Conservation (phyloP, 140 eudicot genomes). For the Stevia rebaudiana region DNA sequence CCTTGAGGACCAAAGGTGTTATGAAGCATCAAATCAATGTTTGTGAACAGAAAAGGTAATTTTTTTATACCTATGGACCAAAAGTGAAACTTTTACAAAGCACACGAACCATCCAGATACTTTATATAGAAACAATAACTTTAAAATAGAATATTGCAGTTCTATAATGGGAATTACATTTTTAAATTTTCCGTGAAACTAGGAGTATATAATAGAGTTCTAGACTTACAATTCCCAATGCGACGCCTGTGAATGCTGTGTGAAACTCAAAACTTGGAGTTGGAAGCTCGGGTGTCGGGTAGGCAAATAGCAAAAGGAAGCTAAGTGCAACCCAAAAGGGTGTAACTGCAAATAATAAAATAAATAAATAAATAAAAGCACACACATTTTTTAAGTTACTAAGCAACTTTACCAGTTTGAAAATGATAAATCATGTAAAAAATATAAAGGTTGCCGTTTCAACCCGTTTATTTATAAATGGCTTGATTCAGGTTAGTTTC, state of each 20-base stretch:
- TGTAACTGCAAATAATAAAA: conserved; percentile 57
- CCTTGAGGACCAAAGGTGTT: too few species aligned
- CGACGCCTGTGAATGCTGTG: conserved; percentile 90
- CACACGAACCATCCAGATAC: too few species aligned
- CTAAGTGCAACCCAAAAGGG: conserved; percentile 85
- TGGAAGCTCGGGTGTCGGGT: conserved; percentile 93
- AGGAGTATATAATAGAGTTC: not conserved
- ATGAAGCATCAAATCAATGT: too few species aligned
- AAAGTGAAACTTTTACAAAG: too few species aligned
- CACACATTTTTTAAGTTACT: not conserved
- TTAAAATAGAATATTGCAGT: not conserved
- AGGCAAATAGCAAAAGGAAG: conserved; percentile 77
- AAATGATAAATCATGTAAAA: not conserved
- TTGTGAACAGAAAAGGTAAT: too few species aligned
- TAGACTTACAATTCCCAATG: conserved; percentile 91
- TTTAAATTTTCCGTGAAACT: not conserved
- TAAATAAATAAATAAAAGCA: too few species aligned
- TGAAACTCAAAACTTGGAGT: conserved; percentile 98
- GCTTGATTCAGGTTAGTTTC: not conserved
- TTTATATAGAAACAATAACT: too few species aligned
- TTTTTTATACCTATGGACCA: too few species aligned
- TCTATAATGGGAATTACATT: not conserved
- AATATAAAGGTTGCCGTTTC: not conserved
- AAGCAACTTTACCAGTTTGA: not conserved
- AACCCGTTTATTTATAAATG: too few species aligned